These are phyloP conservation scores for Phytophthora chlamydospora DNA, from an alignment of 352 stramenopile species.

Conservation along the genomic window DNA sequence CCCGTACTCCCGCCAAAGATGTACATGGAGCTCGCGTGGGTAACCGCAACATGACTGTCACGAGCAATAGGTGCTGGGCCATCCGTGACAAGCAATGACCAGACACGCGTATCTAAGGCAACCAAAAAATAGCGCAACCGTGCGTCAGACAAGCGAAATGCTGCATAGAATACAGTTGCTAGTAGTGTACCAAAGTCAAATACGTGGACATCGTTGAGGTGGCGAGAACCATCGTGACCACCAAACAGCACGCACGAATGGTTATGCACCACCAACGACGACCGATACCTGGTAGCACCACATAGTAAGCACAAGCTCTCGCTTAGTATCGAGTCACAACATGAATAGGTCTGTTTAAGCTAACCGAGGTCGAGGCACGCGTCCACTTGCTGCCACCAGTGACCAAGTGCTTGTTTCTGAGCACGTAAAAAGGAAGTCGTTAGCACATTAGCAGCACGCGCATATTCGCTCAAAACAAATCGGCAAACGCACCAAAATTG, in stretches of 20 bases:
- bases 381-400: conserved; percentile 75
- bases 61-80: conserved; percentile 93
- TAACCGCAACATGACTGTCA: conserved; percentile 96
- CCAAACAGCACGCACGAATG: conserved; percentile 96
- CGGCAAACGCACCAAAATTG: conserved; percentile 74
- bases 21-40: conserved; percentile 95
- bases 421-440: conserved; percentile 6
- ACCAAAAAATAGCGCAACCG: conserved; percentile 1
- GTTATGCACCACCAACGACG: conserved; percentile 93
- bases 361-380: conserved; percentile 72
- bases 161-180: background rate
- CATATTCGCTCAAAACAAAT: conserved; percentile 62
- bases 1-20: conserved; percentile 96
- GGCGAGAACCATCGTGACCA: conserved; percentile 97
- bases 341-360: conserved; percentile 1
- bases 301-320: background rate
- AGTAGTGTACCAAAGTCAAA: conserved; percentile 93
- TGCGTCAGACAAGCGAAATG: conserved; percentile 4
- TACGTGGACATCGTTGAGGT: conserved; percentile 97
- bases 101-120: conserved; percentile 70
- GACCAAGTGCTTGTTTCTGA: conserved; percentile 89
- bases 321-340: conserved; percentile 2
- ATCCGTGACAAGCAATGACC: conserved; percentile 91
- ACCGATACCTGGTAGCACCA: conserved; percentile 69
- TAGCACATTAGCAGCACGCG: conserved; percentile 3